These are phyloP conservation scores for Talaromyces sp. DNA, from an alignment of 2,329 filamentous ascomycete species.

Conservation along the genomic window DNA sequence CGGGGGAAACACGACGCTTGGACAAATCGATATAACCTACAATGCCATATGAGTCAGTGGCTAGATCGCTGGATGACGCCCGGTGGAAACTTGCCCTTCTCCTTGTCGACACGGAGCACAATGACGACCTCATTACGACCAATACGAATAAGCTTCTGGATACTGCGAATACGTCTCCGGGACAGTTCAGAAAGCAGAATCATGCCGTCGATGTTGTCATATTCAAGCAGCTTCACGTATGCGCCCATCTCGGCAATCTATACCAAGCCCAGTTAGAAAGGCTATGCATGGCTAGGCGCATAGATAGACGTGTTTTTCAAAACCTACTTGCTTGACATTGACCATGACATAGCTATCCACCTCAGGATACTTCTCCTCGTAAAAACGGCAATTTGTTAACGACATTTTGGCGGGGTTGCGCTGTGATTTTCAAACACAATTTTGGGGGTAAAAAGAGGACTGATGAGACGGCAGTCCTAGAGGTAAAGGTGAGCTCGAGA, in stretches of 20 bases:
- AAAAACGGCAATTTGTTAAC: slow-evolving; percentile 94
- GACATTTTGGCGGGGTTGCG: slow-evolving; percentile 72
- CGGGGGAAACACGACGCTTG: slow-evolving; percentile 94
- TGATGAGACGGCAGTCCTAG: slow-evolving; percentile 16
- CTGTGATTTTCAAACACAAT: slow-evolving; percentile 23
- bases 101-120: slow-evolving; percentile 97
- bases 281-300: not conserved
- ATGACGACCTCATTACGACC: slow-evolving; percentile 98
- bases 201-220: slow-evolving; percentile 99
- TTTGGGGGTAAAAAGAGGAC: slow-evolving; percentile 10
- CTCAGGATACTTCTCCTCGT: slow-evolving; percentile 96
- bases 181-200: slow-evolving; percentile 97
- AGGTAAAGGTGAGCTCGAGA: slow-evolving; percentile 8
- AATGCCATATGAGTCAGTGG: slow-evolving; percentile 23
- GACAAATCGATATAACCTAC: slow-evolving; percentile 94
- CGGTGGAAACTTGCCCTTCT: slow-evolving; percentile 70
- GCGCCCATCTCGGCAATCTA: slow-evolving; percentile 99
- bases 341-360: slow-evolving; percentile 99
- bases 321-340: slow-evolving; percentile 91
- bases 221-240: slow-evolving; percentile 98
- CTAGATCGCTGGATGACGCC: slow-evolving; percentile 1
- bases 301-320: not conserved
- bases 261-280: slow-evolving; percentile 9
- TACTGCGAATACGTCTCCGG: slow-evolving; percentile 95
- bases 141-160: slow-evolving; percentile 98